A percentile compares a stretch with the other conserved stretches of the same genome.
phyloP scores from a whole-genome alignment of 495 filamentous ascomycete genomes.

The Penicillium macrosclerotiorum region DNA sequence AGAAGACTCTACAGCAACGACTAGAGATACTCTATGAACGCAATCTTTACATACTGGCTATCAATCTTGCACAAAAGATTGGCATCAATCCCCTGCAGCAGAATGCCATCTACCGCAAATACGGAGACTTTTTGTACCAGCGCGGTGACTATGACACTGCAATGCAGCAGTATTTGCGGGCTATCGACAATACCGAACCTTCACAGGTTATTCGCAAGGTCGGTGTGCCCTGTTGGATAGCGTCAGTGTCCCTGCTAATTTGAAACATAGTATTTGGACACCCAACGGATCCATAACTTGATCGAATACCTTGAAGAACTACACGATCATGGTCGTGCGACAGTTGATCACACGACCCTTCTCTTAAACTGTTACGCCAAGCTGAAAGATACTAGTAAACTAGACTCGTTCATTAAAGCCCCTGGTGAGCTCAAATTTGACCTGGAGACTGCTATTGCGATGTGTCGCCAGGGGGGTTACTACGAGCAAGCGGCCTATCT shows the following conservation, averaged over 20 bases:
- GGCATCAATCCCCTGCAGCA: conserved; percentile 75
- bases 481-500: conserved; percentile 95
- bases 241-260: conserved; percentile 15
- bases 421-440: conserved; percentile 95
- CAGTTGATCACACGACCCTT: conserved; percentile 93
- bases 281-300: conserved; percentile 92
- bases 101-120: conserved; percentile 88
- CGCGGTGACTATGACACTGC: conserved; percentile 93
- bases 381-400: conserved; percentile 89
- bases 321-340: conserved; percentile 90
- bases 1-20: conserved; percentile 85
- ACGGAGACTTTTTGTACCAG: conserved; percentile 94
- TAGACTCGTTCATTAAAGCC: conserved; percentile 95
- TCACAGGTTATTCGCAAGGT: conserved; percentile 93
- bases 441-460: conserved; percentile 91
- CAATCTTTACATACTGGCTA: conserved; percentile 87
- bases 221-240: not conserved
- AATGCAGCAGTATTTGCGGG: conserved; percentile 96
- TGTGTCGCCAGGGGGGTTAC: conserved; percentile 98
- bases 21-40: conserved; percentile 92
- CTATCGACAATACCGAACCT: conserved; percentile 91
- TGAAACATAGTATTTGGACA: conserved; percentile 73
- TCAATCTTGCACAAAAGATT: conserved; percentile 88
- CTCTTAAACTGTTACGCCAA: conserved; percentile 97
- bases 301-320: conserved; percentile 97